phyloP scores from a whole-genome alignment of 306 rosid genomes.

The Alnus rubra region DNA sequence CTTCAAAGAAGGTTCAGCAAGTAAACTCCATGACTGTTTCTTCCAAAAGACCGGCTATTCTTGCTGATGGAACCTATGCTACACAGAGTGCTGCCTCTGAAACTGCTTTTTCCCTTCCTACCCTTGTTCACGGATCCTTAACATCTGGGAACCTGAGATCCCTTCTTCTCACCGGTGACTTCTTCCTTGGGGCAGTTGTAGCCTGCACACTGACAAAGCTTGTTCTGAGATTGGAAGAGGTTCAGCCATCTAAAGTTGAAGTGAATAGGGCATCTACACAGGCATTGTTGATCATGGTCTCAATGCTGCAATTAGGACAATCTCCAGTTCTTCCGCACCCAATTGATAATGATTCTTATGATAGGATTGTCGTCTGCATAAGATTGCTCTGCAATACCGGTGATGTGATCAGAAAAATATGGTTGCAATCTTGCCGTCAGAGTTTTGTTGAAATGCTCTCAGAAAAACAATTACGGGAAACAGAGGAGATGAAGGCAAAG shows the following conservation, averaged over 20 bases:
- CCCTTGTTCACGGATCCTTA: constrained; percentile 77
- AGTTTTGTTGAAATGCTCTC: constrained; percentile 96
- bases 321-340: constrained; percentile 86
- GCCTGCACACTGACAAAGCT: constrained; percentile 92
- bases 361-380: constrained; percentile 82
- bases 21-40: constrained; percentile 68
- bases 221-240: constrained; percentile 87
- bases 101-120: constrained; percentile 87
- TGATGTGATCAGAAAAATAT: constrained; percentile 71
- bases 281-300: constrained; percentile 79
- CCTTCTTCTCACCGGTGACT: constrained; percentile 86
- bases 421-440: constrained; percentile 89
- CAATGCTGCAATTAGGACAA: constrained; percentile 91
- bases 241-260: constrained; percentile 82
- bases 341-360: constrained; percentile 84
- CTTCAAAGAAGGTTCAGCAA: constrained; percentile 55
- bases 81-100: constrained; percentile 97
- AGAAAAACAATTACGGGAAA: constrained; percentile 84
- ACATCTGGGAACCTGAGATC: constrained; percentile 93
- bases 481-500: constrained; percentile 81
- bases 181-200: constrained; percentile 87
- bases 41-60: constrained; percentile 92
- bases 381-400: constrained; percentile 73
- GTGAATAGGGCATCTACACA: constrained; percentile 69
- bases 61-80: constrained; percentile 98